phyloP scores from a whole-genome alignment of 768 basidiomycete genomes.

The Suillus subalutaceus region DNA sequence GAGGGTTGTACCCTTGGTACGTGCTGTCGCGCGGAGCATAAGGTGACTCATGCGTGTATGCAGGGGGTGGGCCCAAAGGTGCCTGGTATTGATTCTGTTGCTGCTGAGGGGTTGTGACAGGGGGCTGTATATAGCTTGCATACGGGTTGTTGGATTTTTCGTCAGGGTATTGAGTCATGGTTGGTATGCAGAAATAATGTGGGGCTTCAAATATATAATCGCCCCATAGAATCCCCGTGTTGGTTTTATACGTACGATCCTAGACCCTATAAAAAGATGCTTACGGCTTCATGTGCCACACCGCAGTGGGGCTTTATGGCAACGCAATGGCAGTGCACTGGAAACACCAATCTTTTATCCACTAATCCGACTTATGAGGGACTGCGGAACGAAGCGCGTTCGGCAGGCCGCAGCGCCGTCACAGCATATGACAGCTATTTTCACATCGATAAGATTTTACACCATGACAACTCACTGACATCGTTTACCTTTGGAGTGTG shows the following conservation, averaged over 20 bases:
- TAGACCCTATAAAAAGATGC: too few relatives aligned
- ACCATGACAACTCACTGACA: neutral
- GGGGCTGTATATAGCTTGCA: conserved; percentile 17
- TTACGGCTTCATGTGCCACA: neutral
- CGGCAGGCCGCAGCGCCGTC: neutral
- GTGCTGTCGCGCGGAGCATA: conserved; percentile 18
- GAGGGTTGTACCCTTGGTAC: conserved; percentile 14
- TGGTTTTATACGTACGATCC: neutral
- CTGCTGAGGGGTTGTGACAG: conserved; percentile 7
- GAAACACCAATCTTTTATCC: too few relatives aligned
- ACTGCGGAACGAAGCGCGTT: neutral
- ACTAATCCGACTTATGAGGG: too few relatives aligned
- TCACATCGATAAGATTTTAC: too few relatives aligned
- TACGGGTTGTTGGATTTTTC: conserved; percentile 28
- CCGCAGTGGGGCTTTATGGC: neutral
- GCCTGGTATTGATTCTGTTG: conserved; percentile 12
- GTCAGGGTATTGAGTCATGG: conserved; percentile 26
- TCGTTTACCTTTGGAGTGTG: neutral
- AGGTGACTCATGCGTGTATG: neutral
- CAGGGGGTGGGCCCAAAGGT: conserved; percentile 17
- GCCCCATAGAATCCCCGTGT: neutral
- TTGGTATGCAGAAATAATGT: conserved; percentile 1
- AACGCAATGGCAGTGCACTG: too few relatives aligned
- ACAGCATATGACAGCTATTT: neutral
- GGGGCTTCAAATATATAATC: neutral